Evolutionary conservation across 2,329 filamentous ascomycete species (phyloP).

Genomic region (Aspergillus brasiliensis): DNA sequence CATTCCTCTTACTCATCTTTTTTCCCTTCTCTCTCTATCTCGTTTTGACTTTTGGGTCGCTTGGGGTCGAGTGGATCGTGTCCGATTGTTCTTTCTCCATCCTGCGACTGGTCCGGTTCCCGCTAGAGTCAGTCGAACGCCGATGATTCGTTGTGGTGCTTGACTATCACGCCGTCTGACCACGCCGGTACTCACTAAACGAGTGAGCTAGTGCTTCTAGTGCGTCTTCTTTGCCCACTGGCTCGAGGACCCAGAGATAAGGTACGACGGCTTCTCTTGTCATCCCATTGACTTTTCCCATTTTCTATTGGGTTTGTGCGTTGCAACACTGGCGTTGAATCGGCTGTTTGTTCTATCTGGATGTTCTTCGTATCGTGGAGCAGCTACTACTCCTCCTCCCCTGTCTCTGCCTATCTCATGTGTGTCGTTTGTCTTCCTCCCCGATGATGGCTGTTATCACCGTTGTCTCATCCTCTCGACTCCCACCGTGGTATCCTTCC

Average conservation of each 20-base stretch:
- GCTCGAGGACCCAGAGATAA: background rate
- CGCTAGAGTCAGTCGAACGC: background rate
- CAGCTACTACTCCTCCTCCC: background rate
- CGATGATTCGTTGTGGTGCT: background rate
- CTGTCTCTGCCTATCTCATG: background rate
- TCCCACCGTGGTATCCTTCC: slow-evolving; percentile 3
- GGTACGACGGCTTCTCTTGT: slow-evolving; percentile 3
- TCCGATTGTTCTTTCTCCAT: background rate
- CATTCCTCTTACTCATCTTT: background rate
- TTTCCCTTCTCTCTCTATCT: background rate
- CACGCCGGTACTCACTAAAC: background rate
- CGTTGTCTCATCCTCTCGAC: background rate
- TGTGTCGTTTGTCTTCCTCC: background rate
- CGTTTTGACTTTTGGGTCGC: background rate
- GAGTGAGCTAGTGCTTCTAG: background rate
- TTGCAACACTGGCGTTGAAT: background rate
- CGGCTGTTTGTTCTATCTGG: background rate
- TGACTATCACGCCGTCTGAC: background rate
- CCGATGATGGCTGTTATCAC: background rate
- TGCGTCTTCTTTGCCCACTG: background rate
- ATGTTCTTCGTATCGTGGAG: background rate
- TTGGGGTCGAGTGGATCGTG: background rate
- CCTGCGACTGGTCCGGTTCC: background rate
- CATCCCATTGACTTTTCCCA: background rate
- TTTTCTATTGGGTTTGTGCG: background rate